Percentiles rank a stretch among this genome's conserved stretches.
phyloP scores from a whole-genome alignment of 441 rosid species.

The Aleurites moluccanus region DNA sequence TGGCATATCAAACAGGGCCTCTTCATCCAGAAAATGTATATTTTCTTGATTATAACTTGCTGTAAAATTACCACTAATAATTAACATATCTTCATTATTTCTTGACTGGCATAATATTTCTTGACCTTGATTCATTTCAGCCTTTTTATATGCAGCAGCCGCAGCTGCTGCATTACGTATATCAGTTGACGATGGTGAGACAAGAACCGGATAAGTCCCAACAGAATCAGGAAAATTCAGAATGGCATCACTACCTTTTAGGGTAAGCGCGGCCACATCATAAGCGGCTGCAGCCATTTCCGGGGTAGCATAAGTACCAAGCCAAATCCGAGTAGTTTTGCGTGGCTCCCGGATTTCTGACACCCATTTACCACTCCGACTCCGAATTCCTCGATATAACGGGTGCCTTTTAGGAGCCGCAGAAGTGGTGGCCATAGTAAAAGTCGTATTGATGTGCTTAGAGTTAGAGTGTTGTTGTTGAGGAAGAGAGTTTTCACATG shows the following conservation, averaged over 20 bases:
- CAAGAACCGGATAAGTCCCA: constrained; percentile 56
- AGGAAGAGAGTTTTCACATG: constrained; percentile 33
- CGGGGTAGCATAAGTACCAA: constrained; percentile 66
- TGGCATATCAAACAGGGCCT: constrained; percentile 73
- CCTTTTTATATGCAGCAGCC: constrained; percentile 44
- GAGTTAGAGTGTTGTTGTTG: constrained; percentile 8
- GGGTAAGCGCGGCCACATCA: constrained; percentile 77
- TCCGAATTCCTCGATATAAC: constrained; percentile 64
- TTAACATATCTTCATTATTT: neutral
- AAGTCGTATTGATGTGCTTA: constrained; percentile 14
- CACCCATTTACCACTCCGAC: constrained; percentile 84
- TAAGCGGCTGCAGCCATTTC: constrained; percentile 89
- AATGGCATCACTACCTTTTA: constrained; percentile 58
- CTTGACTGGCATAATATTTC: neutral
- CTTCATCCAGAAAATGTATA: constrained; percentile 59
- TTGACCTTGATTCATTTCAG: constrained; percentile 17
- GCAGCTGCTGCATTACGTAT: constrained; percentile 70
- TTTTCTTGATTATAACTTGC: constrained; percentile 23
- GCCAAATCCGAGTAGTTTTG: constrained; percentile 85
- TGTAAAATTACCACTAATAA: neutral
- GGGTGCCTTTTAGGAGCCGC: constrained; percentile 44
- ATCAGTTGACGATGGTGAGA: constrained; percentile 56
- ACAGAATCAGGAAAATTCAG: constrained; percentile 69
- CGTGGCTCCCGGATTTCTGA: constrained; percentile 90
- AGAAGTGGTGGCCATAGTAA: constrained; percentile 27